phyloP scores from a whole-genome alignment of 176 grass and related monocot species.

The Leersia perrieri region DNA sequence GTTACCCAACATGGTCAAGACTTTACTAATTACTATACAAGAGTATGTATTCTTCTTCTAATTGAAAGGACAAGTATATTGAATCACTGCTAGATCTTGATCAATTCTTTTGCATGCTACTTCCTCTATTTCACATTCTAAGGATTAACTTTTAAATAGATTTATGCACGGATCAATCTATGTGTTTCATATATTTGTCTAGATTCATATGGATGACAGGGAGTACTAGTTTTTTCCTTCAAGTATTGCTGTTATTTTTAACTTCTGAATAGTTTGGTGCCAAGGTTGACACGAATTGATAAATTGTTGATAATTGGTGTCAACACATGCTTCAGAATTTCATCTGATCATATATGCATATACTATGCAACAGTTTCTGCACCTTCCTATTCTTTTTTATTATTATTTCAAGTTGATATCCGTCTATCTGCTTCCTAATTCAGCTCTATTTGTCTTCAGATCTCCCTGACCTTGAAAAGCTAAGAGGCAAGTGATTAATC shows the following conservation, averaged over 20 bases:
- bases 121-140: no score
- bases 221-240: neutral
- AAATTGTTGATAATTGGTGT: neutral
- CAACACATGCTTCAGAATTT: neutral
- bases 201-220: no score
- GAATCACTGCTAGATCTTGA: neutral
- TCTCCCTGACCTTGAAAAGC: conserved; percentile 96
- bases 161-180: no score
- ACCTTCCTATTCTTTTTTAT: neutral
- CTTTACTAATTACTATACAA: neutral
- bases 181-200: no score
- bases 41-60: neutral
- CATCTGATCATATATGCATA: neutral
- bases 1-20: neutral
- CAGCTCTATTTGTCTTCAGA: conserved; percentile 50
- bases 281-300: neutral
- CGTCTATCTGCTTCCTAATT: neutral
- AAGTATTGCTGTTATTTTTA: neutral
- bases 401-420: neutral
- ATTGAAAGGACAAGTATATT: neutral
- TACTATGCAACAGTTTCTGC: neutral
- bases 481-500: conserved; percentile 65
- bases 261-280: neutral
- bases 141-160: no score
- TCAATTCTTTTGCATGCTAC: neutral